phyloP scores from a whole-genome alignment of 2,329 filamentous ascomycete species.

The Sporothrix luriei region DNA sequence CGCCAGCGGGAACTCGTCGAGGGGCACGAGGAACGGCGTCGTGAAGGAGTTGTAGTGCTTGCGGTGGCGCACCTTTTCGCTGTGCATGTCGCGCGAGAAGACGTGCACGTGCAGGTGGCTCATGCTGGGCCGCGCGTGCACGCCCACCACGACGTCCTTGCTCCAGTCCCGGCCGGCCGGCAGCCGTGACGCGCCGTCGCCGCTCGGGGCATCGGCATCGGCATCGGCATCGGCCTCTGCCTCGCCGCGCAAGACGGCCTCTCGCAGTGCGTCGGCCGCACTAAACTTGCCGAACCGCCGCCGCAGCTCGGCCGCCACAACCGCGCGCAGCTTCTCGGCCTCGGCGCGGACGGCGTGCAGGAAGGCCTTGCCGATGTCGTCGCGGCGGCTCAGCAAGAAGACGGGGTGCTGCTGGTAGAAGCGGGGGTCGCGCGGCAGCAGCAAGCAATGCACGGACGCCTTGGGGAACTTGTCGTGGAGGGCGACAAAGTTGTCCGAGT shows the following conservation, averaged over 20 bases:
- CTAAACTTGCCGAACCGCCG: conserved; percentile 68
- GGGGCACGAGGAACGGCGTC: conserved; percentile 76
- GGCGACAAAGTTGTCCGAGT: conserved; percentile 69
- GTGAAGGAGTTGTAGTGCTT: conserved; percentile 94
- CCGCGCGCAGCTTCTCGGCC: conserved; percentile 58
- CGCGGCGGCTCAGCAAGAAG: conserved; percentile 55
- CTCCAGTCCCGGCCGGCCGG: conserved; percentile 78
- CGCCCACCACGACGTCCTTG: conserved; percentile 71
- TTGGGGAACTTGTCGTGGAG: conserved; percentile 89
- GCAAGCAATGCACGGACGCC: conserved; percentile 77
- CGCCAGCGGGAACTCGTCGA: conserved; percentile 78
- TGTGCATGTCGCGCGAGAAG: conserved; percentile 76
- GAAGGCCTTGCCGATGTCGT: conserved; percentile 63
- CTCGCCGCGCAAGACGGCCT: conserved; percentile 67
- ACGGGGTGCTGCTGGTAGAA: conserved; percentile 71
- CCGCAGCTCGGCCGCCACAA: conserved; percentile 75
- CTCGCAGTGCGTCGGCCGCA: conserved; percentile 62
- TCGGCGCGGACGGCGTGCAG: conserved; percentile 65
- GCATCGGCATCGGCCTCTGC: no score
- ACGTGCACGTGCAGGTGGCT: conserved; percentile 89
- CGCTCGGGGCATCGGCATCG: conserved; percentile 66
- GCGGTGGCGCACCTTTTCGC: conserved; percentile 69
- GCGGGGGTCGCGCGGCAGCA: conserved; percentile 72
- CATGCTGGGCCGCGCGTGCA: conserved; percentile 91
- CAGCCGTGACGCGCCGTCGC: conserved; percentile 46